These are phyloP conservation scores for Plenodomus tracheiphilus DNA, from an alignment of 2,329 filamentous ascomycete genomes.

Conservation along the genomic window DNA sequence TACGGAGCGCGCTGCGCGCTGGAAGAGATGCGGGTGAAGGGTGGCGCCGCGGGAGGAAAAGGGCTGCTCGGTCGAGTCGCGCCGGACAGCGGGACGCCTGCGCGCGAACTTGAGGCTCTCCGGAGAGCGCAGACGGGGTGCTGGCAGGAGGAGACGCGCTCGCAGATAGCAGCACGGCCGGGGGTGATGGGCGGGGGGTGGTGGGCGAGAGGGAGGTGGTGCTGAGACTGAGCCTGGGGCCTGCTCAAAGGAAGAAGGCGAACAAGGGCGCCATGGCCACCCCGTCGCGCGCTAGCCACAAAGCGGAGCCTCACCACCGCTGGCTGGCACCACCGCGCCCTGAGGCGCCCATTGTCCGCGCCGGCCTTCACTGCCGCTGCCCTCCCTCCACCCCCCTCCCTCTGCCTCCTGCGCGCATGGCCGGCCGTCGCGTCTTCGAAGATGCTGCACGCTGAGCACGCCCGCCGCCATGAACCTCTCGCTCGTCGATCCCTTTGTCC, in stretches of 20 bases:
- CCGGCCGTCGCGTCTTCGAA: slow-evolving; percentile 17
- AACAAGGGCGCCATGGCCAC: slow-evolving; percentile 9
- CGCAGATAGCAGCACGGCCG: slow-evolving; percentile 38
- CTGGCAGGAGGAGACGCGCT: slow-evolving; percentile 37
- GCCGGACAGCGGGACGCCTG: slow-evolving; percentile 23
- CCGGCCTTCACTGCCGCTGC: neutral
- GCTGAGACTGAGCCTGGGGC: slow-evolving; percentile 16
- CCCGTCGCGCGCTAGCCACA: slow-evolving; percentile 7
- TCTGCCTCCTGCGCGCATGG: slow-evolving; percentile 17
- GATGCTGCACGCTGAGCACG: slow-evolving; percentile 24
- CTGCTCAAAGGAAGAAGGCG: slow-evolving; percentile 15
- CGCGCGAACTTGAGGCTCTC: slow-evolving; percentile 31
- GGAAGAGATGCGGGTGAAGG: slow-evolving; percentile 33
- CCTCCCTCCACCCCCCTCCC: too few species aligned
- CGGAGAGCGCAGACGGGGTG: slow-evolving; percentile 28
- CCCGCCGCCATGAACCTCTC: slow-evolving; percentile 66
- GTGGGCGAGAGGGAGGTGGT: slow-evolving; percentile 25
- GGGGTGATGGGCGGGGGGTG: slow-evolving; percentile 31
- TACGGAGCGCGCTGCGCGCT: slow-evolving; percentile 40
- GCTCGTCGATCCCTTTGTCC: slow-evolving; percentile 70
- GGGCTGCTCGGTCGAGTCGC: slow-evolving; percentile 31
- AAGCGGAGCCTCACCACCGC: slow-evolving; percentile 13
- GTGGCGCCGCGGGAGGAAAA: slow-evolving; percentile 33
- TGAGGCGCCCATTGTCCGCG: neutral
- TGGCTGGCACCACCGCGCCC: too few species aligned